Evolutionary conservation across 192 early-diverging fungal species (phyloP).

Genomic region (Thamnidium elegans): DNA sequence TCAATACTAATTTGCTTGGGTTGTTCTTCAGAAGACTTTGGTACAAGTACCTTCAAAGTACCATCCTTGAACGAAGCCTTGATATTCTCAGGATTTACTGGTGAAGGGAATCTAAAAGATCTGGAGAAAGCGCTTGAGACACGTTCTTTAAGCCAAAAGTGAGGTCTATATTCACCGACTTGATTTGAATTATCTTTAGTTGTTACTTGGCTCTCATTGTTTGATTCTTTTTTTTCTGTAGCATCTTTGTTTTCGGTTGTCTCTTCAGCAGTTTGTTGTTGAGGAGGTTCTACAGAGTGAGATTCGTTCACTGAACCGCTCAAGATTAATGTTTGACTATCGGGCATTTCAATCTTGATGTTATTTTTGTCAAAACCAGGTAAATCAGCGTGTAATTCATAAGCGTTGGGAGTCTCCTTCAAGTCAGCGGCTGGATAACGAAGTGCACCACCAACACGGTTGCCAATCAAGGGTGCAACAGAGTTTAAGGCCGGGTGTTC

Average conservation of each 20-base stretch:
- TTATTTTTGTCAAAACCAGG: constrained; percentile 39
- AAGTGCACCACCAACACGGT: neutral
- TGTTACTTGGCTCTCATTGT: neutral
- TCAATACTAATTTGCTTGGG: constrained; percentile 21
- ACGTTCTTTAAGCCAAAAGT: constrained; percentile 26
- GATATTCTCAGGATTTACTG: constrained; percentile 20
- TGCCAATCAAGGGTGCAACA: constrained; percentile 2
- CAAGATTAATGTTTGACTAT: constrained; percentile 33
- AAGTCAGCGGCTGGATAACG: constrained; percentile 34
- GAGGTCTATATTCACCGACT: neutral
- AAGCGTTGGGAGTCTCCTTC: constrained; percentile 27
- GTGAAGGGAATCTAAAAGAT: constrained; percentile 19
- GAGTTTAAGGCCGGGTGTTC: constrained; percentile 34
- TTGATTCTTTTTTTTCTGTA: neutral
- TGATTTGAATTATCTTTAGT: neutral
- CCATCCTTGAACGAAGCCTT: constrained; percentile 30
- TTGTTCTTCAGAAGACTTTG: constrained; percentile 11
- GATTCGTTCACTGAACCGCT: constrained; percentile 27
- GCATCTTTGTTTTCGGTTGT: neutral
- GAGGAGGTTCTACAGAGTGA: constrained; percentile 6
- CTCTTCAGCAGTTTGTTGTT: neutral
- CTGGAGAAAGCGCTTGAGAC: constrained; percentile 24
- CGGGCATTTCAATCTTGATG: constrained; percentile 32
- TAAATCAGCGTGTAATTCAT: constrained; percentile 40
- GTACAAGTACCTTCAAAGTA: constrained; percentile 17